phyloP scores from a whole-genome alignment of 2,329 filamentous ascomycete genomes.

The Cytospora chrysosperma region DNA sequence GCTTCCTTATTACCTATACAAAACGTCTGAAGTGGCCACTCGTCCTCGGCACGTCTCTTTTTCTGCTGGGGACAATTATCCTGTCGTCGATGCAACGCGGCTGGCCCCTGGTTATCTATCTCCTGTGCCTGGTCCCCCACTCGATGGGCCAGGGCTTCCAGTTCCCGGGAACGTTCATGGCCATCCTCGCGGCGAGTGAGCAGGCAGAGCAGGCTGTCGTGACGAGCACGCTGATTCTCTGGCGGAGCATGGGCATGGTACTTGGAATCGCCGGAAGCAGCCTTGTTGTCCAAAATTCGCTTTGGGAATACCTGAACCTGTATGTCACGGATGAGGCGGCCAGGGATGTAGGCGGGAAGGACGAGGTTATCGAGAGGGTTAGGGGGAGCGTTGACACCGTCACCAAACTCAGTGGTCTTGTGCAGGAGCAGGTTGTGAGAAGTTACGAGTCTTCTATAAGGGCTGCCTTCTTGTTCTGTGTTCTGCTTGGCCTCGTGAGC shows the following conservation, averaged over 20 bases:
- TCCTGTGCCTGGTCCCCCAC: constrained; percentile 56
- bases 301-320: constrained; percentile 57
- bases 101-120: constrained; percentile 52
- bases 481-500: constrained; percentile 48
- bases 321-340: constrained; percentile 52
- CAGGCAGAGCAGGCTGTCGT: constrained; percentile 66
- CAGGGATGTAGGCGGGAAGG: constrained; percentile 45
- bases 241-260: constrained; percentile 68
- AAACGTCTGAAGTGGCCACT: constrained; percentile 60
- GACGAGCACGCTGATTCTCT: constrained; percentile 69
- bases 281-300: constrained; percentile 70
- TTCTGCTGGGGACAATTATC: constrained; percentile 50
- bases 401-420: constrained; percentile 41
- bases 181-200: constrained; percentile 57
- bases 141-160: constrained; percentile 62
- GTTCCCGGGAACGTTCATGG: constrained; percentile 64
- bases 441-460: constrained; percentile 54
- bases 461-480: constrained; percentile 45
- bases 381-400: constrained; percentile 56
- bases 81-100: constrained; percentile 50
- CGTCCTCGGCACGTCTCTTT: constrained; percentile 46
- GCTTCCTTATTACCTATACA: constrained; percentile 61
- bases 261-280: constrained; percentile 72
- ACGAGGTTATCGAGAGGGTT: constrained; percentile 51
- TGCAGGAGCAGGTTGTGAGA: constrained; percentile 53